Conservation (phyloP, 768 basidiomycete genomes). For the Kwoniella botswanensis region DNA sequence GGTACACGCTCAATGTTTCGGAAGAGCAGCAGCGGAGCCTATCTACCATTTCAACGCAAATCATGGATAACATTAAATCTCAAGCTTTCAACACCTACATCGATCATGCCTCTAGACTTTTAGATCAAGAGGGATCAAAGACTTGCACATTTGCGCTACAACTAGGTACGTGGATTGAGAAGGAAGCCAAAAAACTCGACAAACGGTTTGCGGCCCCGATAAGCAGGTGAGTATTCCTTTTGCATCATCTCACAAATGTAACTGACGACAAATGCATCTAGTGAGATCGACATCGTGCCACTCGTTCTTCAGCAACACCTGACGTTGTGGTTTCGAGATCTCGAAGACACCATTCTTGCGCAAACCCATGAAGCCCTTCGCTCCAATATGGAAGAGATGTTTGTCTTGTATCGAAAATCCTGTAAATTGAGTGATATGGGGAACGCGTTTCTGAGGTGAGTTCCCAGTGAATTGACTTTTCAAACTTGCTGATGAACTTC, state of each 20-base stretch:
- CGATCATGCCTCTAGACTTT: constrained; percentile 34
- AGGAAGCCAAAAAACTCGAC: constrained; percentile 77
- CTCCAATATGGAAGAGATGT: constrained; percentile 69
- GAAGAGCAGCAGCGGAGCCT: constrained; percentile 15
- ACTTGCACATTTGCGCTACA: constrained; percentile 48
- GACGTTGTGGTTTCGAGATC: constrained; percentile 40
- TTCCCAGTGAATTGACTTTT: constrained; percentile 31
- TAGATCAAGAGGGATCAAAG: constrained; percentile 46
- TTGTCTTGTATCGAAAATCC: constrained; percentile 79
- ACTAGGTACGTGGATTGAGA: constrained; percentile 89
- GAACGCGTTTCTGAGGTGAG: constrained; percentile 79
- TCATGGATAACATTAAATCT: constrained; percentile 31
- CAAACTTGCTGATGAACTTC: background rate
- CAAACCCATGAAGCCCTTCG: constrained; percentile 11
- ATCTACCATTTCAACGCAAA: constrained; percentile 19
- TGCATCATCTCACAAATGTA: background rate
- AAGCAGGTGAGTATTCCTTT: constrained; percentile 67
- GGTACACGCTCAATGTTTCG: constrained; percentile 14
- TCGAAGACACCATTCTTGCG: constrained; percentile 33
- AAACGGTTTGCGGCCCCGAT: constrained; percentile 85
- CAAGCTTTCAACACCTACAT: constrained; percentile 48
- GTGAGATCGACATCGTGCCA: constrained; percentile 38
- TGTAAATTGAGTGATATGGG: constrained; percentile 79
- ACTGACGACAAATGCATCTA: background rate
- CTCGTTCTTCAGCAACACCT: constrained; percentile 39